A percentile compares a stretch with the other conserved stretches of the same genome.
Evolutionary conservation across 2,329 filamentous ascomycete genomes (phyloP).

Genomic region (Xylariales sp.): DNA sequence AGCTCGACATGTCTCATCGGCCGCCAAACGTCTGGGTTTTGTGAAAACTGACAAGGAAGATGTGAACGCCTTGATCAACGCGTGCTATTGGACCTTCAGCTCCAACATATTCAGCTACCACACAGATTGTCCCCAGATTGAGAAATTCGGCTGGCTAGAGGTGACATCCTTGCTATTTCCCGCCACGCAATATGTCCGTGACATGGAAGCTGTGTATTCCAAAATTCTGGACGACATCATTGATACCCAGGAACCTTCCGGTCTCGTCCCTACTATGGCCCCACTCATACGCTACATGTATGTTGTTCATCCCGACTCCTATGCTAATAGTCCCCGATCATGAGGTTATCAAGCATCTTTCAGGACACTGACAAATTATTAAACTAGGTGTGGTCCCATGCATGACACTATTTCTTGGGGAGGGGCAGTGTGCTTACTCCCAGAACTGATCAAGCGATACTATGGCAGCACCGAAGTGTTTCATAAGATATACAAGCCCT

Average conservation of each 20-base stretch:
- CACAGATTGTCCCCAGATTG: conserved; percentile 41
- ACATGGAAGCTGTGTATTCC: conserved; percentile 40
- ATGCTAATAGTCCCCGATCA: too few relatives aligned
- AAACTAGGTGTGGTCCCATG: conserved; percentile 39
- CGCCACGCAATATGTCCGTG: conserved; percentile 39
- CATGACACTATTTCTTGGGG: conserved; percentile 42
- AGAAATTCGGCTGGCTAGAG: conserved; percentile 45
- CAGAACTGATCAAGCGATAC: conserved; percentile 32
- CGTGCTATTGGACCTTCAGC: conserved; percentile 39
- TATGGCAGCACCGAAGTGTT: conserved; percentile 33
- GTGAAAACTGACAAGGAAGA: conserved; percentile 35
- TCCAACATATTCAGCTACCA: conserved; percentile 41
- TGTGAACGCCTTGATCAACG: conserved; percentile 34
- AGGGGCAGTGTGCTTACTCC: conserved; percentile 30
- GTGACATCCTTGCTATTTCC: conserved; percentile 40
- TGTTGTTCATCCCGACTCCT: too few relatives aligned
- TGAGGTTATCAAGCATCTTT: too few relatives aligned
- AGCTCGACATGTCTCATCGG: conserved; percentile 33
- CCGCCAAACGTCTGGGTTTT: conserved; percentile 27
- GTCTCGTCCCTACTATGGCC: conserved; percentile 42
- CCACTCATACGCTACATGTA: conserved; percentile 44
- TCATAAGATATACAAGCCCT: conserved; percentile 29
- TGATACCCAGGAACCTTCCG: conserved; percentile 37
- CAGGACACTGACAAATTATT: too few relatives aligned
- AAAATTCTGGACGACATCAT: conserved; percentile 43